phyloP scores from a whole-genome alignment of 2,329 filamentous ascomycete species.

The Chaetomium strumarium region DNA sequence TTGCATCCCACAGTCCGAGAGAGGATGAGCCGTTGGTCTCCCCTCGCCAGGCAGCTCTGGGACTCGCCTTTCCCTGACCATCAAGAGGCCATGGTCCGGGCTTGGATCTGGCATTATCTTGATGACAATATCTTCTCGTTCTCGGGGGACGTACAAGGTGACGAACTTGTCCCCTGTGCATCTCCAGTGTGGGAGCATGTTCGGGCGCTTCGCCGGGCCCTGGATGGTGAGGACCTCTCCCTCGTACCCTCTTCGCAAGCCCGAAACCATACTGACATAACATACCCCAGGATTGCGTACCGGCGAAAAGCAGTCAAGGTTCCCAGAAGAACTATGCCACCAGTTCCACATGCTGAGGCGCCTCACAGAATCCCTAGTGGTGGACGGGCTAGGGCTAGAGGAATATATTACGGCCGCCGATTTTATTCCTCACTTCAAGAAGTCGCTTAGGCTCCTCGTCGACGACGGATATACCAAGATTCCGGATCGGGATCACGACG shows the following conservation, averaged over 20 bases:
- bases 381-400: background rate
- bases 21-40: background rate
- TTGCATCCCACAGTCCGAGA: background rate
- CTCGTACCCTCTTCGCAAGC: background rate
- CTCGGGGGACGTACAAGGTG: background rate
- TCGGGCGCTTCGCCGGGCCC: background rate
- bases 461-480: background rate
- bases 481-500: background rate
- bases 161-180: background rate
- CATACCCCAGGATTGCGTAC: too few relatives aligned
- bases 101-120: slow-evolving; percentile 1
- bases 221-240: background rate
- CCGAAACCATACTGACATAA: background rate
- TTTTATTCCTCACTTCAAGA: background rate
- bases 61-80: background rate
- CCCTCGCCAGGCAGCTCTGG: background rate
- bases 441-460: background rate
- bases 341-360: background rate
- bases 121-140: background rate
- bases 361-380: background rate
- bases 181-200: background rate
- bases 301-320: background rate
- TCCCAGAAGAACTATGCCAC: too few relatives aligned
- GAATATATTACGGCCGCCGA: background rate
- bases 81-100: background rate